Evolutionary conservation across 2,329 filamentous ascomycete species (phyloP), one percentile per base, ranked within the genome.

Genomic region (Daldinia eschscholtzii): DNA sequence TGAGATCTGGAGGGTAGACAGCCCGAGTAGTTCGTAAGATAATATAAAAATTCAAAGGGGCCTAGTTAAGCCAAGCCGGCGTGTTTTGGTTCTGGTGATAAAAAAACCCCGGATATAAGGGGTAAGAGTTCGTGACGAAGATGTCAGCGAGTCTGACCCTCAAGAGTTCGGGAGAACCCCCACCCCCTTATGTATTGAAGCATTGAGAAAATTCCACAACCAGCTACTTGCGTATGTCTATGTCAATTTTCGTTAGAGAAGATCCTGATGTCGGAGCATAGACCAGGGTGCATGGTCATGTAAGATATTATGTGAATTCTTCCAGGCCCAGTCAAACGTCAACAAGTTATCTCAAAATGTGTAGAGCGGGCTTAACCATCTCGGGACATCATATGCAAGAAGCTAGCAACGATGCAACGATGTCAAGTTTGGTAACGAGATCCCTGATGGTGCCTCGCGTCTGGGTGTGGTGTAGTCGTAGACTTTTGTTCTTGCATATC

Each of bases 301-400:
- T 35, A 56, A 65, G 63, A 65, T 48, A 64, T 68, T 60, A 52
- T 70, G 57, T 68, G 64, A 65, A 59, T 65, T 70, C 61, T 73
- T 53, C 64, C 66, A 74, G 66, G 50, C 66, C 80, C 80, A 83
- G 80, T 81, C 77, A 81, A 72, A 76, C 71, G 74, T 71, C 77
- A 75, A 76, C 76, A 61, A 77, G 76, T 80, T 82, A 82, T 82
- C 74, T 75, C 42, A 62, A 76, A 63, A 70, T 48, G 50, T n/a
- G 61, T 57, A 66, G 64, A 66, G 56, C 57, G 64, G 57, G 71
- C 73, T 72, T 76, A 73, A 77, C 73, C 79, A 79, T 80, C 75
- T 79, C 77, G 78, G 79, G 76, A 79, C 70, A 73, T 72, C 76
- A 67, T 73, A 80, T 80, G 78, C 77, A 80, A 75, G 74, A 70